These are phyloP conservation scores for Colletotrichum theobromicola DNA, from an alignment of 2,329 filamentous ascomycete species.

Conservation along the genomic window DNA sequence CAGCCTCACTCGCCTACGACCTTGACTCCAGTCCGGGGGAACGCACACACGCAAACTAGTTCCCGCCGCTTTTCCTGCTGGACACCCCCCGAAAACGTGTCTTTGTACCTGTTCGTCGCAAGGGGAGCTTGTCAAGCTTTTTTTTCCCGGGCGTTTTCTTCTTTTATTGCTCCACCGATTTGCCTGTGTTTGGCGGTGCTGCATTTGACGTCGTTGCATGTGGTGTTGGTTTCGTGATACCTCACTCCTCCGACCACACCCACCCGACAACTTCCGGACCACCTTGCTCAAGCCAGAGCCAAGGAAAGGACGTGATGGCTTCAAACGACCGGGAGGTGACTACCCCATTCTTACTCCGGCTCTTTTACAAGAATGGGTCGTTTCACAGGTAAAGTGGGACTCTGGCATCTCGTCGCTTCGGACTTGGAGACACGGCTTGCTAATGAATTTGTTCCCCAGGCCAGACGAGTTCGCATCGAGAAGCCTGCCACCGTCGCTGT, in stretches of 20 bases:
- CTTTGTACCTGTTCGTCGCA: constrained; percentile 20
- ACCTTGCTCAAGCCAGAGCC: neutral
- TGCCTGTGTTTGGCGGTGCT: neutral
- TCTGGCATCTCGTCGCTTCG: constrained; percentile 20
- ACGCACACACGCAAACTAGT: constrained; percentile 2
- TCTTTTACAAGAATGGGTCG: constrained; percentile 79
- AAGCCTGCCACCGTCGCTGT: constrained; percentile 68
- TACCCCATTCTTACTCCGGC: constrained; percentile 82
- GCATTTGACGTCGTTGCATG: neutral
- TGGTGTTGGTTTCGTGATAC: neutral
- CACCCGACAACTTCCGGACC: neutral
- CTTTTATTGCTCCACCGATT: constrained; percentile 10
- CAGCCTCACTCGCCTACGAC: constrained; percentile 23
- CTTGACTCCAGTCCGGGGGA: constrained; percentile 19
- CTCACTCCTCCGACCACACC: neutral
- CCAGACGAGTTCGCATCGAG: constrained; percentile 72
- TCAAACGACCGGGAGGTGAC: constrained; percentile 67
- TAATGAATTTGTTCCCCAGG: constrained; percentile 41
- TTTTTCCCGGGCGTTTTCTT: neutral
- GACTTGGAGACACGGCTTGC: neutral
- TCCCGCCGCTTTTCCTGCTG: neutral
- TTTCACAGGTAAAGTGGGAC: constrained; percentile 67
- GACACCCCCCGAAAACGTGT: constrained; percentile 3
- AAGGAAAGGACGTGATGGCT: neutral
- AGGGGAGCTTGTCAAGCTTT: constrained; percentile 20